Conservation (phyloP, 2,329 filamentous ascomycete species). For the Ambrosiella xylebori region DNA sequence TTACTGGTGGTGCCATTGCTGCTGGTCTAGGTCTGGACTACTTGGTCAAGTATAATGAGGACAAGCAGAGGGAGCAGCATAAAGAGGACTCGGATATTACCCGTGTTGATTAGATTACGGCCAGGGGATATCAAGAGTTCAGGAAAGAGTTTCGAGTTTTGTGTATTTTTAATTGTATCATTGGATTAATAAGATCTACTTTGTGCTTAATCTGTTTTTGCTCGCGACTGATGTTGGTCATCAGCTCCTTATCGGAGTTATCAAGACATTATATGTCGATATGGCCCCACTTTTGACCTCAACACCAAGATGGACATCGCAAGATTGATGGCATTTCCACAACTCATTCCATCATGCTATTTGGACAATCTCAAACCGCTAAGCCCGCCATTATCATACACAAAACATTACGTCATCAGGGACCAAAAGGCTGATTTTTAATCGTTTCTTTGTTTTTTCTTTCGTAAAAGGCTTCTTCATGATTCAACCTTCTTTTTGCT, state of each 20-base stretch:
- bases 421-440: not conserved
- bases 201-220: not conserved
- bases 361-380: no score
- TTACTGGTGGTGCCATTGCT: conserved; percentile 47
- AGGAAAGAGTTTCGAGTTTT: not conserved
- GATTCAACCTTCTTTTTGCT: conserved; percentile 14
- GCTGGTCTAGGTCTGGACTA: conserved; percentile 44
- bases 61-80: not conserved
- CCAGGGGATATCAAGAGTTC: not conserved
- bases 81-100: not conserved
- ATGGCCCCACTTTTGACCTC: no score
- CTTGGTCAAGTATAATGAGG: conserved; percentile 24
- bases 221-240: no score
- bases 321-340: no score
- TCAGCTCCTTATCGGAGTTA: no score
- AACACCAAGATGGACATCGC: no score
- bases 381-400: no score
- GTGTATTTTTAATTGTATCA: conserved; percentile 3
- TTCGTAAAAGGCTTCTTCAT: conserved; percentile 11
- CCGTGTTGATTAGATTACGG: not conserved
- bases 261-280: no score
- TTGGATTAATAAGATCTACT: not conserved
- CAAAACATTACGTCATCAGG: no score
- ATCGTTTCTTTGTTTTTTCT: conserved; percentile 13
- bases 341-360: no score